Evolutionary conservation across 805 yeast species (phyloP).

Genomic region (Pichia cephalocereana): DNA sequence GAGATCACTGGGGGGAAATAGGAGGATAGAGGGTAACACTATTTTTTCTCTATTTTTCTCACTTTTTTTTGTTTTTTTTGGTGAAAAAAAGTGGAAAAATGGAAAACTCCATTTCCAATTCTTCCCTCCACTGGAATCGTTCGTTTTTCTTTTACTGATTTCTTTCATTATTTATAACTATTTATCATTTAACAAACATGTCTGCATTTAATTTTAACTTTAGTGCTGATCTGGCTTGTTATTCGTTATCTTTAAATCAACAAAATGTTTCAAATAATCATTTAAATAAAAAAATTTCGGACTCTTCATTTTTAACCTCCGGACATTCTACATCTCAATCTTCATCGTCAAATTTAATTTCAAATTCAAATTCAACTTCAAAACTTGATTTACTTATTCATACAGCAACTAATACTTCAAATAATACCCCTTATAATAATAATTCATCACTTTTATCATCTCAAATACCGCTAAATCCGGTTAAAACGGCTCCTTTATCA

Average conservation of each 20-base stretch:
- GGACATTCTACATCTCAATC: background rate
- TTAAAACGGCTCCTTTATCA: background rate
- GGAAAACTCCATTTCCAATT: too few species aligned
- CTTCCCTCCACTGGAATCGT: too few species aligned
- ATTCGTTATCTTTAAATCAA: slow-evolving; percentile 15
- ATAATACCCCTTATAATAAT: slow-evolving; percentile 6
- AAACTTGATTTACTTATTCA: slow-evolving; percentile 24
- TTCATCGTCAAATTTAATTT: background rate
- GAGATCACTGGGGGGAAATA: too few species aligned
- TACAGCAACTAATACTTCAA: slow-evolving; percentile 17
- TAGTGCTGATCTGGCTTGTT: slow-evolving; percentile 22
- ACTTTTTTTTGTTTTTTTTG: too few species aligned
- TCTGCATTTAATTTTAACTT: slow-evolving; percentile 6
- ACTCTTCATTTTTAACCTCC: too few species aligned
- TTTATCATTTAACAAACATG: background rate
- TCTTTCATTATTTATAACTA: too few species aligned
- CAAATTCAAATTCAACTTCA: slow-evolving; percentile 8
- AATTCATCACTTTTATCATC: background rate
- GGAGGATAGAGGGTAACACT: too few species aligned
- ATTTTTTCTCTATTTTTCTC: too few species aligned
- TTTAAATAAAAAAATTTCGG: too few species aligned
- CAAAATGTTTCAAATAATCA: too few species aligned
- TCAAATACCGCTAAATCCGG: too few species aligned
- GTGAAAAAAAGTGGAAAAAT: too few species aligned
- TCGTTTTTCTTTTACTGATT: background rate